phyloP scores from a whole-genome alignment of 2,329 filamentous ascomycete genomes.

The Xylariaceae sp. region DNA sequence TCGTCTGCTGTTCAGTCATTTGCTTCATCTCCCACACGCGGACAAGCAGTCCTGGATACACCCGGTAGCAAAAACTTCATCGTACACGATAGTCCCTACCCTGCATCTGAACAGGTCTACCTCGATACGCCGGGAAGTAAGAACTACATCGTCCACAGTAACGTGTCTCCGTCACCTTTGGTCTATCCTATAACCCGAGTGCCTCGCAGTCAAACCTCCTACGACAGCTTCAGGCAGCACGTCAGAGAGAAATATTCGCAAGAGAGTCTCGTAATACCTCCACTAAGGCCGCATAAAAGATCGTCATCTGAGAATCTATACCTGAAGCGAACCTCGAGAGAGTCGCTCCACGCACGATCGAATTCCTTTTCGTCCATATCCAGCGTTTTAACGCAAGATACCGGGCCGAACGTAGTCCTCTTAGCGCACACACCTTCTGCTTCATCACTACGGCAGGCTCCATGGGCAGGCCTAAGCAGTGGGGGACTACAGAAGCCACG shows the following conservation, averaged over 20 bases:
- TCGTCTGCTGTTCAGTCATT: constrained; percentile 56
- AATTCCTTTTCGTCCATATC: constrained; percentile 63
- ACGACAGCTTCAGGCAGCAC: constrained; percentile 43
- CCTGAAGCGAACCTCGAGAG: constrained; percentile 58
- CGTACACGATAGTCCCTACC: constrained; percentile 22
- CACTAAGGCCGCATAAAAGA: constrained; percentile 56
- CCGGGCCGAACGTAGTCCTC: constrained; percentile 48
- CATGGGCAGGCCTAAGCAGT: constrained; percentile 39
- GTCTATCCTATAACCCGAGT: constrained; percentile 40
- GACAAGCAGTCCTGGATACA: constrained; percentile 42
- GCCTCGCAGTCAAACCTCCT: constrained; percentile 42
- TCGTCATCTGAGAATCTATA: constrained; percentile 57
- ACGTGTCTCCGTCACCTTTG: constrained; percentile 50
- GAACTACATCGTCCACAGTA: constrained; percentile 63
- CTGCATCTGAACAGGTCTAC: constrained; percentile 35
- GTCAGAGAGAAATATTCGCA: constrained; percentile 60
- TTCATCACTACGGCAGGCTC: constrained; percentile 39
- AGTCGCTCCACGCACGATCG: constrained; percentile 57
- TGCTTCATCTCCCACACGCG: constrained; percentile 43
- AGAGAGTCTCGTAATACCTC: constrained; percentile 65
- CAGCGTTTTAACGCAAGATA: constrained; percentile 59
- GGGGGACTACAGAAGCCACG: constrained; percentile 32
- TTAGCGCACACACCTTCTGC: constrained; percentile 42
- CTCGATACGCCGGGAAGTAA: constrained; percentile 44
- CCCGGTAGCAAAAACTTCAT: constrained; percentile 29